phyloP scores from a whole-genome alignment of 306 rosid genomes.

The Sicyos baderoa region DNA sequence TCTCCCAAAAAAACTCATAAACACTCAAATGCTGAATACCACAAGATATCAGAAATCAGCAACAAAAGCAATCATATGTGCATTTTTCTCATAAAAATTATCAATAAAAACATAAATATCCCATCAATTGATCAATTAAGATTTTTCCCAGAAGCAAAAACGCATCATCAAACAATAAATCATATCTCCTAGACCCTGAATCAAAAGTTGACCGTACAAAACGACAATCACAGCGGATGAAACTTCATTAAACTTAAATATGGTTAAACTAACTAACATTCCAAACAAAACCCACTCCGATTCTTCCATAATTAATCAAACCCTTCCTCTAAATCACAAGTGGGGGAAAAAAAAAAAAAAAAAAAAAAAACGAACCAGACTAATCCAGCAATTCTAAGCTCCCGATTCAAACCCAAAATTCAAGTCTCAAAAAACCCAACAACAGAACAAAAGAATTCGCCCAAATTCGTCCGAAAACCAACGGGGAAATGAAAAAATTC shows the following conservation, averaged over 20 bases:
- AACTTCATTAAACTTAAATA: slow-evolving; percentile 10
- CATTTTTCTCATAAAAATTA: neutral
- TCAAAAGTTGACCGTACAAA: slow-evolving; percentile 16
- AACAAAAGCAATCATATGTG: neutral
- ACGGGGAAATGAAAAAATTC: neutral
- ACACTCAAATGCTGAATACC: neutral
- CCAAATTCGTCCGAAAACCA: neutral
- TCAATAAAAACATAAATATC: slow-evolving; percentile 1
- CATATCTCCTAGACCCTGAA: neutral
- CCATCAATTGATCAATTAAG: neutral
- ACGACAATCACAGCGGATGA: neutral
- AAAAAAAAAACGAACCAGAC: neutral
- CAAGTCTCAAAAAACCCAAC: neutral
- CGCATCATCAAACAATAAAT: neutral
- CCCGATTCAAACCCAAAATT: neutral
- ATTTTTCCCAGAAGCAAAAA: neutral
- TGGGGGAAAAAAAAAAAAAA: neutral
- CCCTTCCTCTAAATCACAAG: neutral
- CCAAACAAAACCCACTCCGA: slow-evolving; percentile 6
- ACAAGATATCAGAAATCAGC: neutral
- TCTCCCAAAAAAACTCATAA: no score
- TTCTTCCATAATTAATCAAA: slow-evolving; percentile 11
- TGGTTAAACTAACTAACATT: no score
- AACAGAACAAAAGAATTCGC: neutral
- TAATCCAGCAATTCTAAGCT: neutral